Base-by-base conservation (phyloP, 116 monocot species). In the Phalaenopsis hybrid region DNA sequence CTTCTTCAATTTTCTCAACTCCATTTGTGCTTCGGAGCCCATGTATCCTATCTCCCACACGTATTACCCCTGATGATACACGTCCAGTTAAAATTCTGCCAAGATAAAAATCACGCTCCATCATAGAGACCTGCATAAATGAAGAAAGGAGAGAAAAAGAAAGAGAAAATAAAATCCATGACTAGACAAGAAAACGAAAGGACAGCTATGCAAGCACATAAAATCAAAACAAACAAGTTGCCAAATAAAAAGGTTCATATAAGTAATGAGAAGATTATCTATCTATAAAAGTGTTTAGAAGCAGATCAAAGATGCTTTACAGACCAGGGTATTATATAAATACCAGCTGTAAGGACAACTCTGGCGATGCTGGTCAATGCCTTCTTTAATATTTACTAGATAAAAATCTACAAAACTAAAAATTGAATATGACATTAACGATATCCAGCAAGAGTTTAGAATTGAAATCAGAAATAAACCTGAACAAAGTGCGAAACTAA, bases 61-160 rank as follows among this genome's bases (percentile, higher is more conserved):
- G 82, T 79, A 99, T 77, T 57, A 89, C 58, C 80, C 99, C 99
- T 23, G 95, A 93, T 59, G 81, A 88, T 81, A 99, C 80, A 9
- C 99, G 90, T 45, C 95, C 99, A 46, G 95, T 95, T 83, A 99
- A 91, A 87, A 99, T 95, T 81, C 99, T 79, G 79, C 99, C 99
- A 58, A 99, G 92, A 85, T 95, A 99, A 89, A 89, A 99, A 85
- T 99, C 99, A 33, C 91, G 90, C 83, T 95, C 99, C 99, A 99
- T 99, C 95, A 99, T 99, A 20, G 99, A 99, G 78, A 99, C 98
- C 98, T 98, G 86, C 78, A 84, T 78, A 46, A 82, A 34, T 84
- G 74, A 75, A 46, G 11, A 75, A 46, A 75, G 20, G 7, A 23
- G 3, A 74, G 48, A 48, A 8, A n/a, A 10, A 7, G 48, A 75